phyloP scores from a whole-genome alignment of 352 stramenopile species.

The Aphanomyces stellatus region DNA sequence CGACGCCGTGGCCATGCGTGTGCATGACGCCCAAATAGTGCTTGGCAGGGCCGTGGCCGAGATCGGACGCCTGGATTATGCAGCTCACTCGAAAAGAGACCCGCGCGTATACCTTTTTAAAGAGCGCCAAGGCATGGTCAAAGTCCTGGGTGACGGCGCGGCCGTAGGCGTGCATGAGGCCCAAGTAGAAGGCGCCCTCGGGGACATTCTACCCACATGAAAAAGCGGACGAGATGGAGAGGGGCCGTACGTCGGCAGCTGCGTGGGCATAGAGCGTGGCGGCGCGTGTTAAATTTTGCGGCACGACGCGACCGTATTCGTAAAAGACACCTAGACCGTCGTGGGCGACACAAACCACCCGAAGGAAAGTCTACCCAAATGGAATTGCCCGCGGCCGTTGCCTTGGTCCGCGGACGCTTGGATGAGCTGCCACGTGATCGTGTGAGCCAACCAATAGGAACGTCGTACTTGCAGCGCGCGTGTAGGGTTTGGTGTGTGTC shows the following conservation, averaged over 20 bases:
- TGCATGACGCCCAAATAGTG: constrained; percentile 7
- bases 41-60: background rate
- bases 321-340: background rate
- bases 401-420: background rate
- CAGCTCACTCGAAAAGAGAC: background rate
- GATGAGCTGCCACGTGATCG: background rate
- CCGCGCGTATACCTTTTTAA: constrained; percentile 5
- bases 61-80: background rate
- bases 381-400: constrained; percentile 4
- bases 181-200: constrained; percentile 2
- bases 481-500: background rate
- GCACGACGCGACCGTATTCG: constrained; percentile 1
- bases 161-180: constrained; percentile 7
- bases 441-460: background rate
- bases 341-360: background rate
- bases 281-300: background rate
- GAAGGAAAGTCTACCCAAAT: background rate
- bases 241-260: background rate
- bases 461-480: background rate
- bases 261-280: background rate
- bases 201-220: background rate
- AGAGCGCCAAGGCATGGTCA: background rate
- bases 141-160: background rate
- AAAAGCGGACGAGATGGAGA: background rate
- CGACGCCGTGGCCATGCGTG: background rate